Base-by-base conservation (phyloP, 768 basidiomycete species). In the Russula vinacea region DNA sequence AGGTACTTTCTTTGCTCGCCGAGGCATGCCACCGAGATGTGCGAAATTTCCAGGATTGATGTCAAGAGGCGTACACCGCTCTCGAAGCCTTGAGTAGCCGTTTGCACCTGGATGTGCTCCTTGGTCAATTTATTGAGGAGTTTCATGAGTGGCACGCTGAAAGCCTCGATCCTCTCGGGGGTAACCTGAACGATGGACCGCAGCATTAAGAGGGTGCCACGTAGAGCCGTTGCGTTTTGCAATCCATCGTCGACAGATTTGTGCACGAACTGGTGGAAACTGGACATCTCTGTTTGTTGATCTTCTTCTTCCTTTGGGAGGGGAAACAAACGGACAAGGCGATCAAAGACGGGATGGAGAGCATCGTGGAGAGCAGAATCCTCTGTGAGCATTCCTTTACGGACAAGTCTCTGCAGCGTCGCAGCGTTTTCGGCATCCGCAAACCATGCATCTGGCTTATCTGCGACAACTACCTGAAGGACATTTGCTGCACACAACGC, bases 361-460 rank as follows among this genome's bases (percentile, higher is more conserved):
- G 88, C 83, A 62, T 96, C 92, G 68, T 94, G 91, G 10, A 98
- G 81, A 11, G 76, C 78, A 55, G 83, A 76, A 60, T 98, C 94
- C 26, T 95, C 93, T 24, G 85, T 86, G 17, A 87, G 76, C 72
- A 96, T 80, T 17, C 93, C 91, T 76, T 92, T 96, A 67, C 92
- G 88, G 59, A 98, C 81, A 26, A 98, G 84, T 68, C 88, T 88
- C 69, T 89, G 88, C 8, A 98, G 79, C 16, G 87, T 80, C 5
- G 78, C 73, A 1, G 90, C 84, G 71, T 98, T 94, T 24, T 79
- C 70, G 3, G 72, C 76, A 24, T 79, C 70, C 5, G 72, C 76
- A 72, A 88, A 91, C 96, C 96, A 99, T 0, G 81, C 73, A 68
- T 94, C 88, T 22, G 88, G 82, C 71, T 96, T 92, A 71, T 91